Percentiles rank a stretch among this genome's conserved stretches.
phyloP scores from a whole-genome alignment of 345 rosid genomes.

The Eucalyptus urophylla region DNA sequence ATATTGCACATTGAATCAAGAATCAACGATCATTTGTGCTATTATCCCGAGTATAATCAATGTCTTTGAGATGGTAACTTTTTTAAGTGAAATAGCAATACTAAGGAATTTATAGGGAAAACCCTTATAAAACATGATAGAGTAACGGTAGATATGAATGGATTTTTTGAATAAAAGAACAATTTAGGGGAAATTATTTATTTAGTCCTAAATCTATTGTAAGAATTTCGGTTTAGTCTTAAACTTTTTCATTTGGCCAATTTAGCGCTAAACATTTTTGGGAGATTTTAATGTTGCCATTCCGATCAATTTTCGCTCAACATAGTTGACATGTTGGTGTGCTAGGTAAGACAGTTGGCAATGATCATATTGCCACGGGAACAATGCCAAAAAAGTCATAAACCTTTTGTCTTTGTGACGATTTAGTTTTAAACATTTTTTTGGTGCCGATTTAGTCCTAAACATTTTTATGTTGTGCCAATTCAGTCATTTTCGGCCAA shows the following conservation, averaged over 20 bases:
- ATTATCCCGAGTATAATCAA: not conserved
- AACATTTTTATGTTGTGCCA: too few relatives aligned
- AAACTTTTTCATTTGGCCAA: not conserved
- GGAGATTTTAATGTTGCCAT: not conserved
- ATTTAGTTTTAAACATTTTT: too few relatives aligned
- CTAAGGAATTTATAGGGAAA: not conserved
- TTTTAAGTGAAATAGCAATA: not conserved
- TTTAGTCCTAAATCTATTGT: not conserved
- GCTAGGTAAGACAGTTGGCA: rapidly evolving
- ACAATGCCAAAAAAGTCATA: too few relatives aligned
- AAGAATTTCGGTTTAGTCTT: not conserved
- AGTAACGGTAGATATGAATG: not conserved
- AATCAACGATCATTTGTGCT: not conserved
- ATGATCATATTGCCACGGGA: rapidly evolving
- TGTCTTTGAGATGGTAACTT: too few relatives aligned
- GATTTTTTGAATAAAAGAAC: not conserved
- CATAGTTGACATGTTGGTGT: not conserved
- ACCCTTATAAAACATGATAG: not conserved
- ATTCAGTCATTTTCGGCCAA: too few relatives aligned
- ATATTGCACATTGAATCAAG: too few relatives aligned
- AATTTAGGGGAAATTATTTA: not conserved
- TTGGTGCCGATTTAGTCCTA: too few relatives aligned
- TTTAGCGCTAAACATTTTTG: not conserved
- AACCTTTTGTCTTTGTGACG: too few relatives aligned
- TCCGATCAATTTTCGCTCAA: not conserved